phyloP scores from a whole-genome alignment of 2,329 filamentous ascomycete species.

The Xylariales sp. region DNA sequence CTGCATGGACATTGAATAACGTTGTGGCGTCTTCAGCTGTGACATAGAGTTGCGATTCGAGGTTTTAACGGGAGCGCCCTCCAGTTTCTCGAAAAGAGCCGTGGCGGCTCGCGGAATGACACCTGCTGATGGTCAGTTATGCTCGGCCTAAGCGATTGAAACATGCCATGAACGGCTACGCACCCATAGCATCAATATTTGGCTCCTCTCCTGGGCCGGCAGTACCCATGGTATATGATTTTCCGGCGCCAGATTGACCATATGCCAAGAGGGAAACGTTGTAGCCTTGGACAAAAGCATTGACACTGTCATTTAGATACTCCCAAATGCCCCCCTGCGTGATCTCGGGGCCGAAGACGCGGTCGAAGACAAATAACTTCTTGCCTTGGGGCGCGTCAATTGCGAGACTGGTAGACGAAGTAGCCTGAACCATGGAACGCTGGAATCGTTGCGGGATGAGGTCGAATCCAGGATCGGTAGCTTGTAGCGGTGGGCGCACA shows the following conservation, averaged over 20 bases:
- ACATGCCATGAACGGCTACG: conserved; percentile 26
- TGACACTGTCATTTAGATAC: conserved; percentile 85
- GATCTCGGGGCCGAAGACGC: conserved; percentile 81
- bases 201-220: conserved; percentile 77
- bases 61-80: conserved; percentile 40
- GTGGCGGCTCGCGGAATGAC: conserved; percentile 91
- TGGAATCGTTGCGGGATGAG: conserved; percentile 95
- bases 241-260: conserved; percentile 94
- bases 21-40: conserved; percentile 73
- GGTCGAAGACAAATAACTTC: conserved; percentile 95
- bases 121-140: too few relatives aligned
- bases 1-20: conserved; percentile 61
- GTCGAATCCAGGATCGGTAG: conserved; percentile 86
- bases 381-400: conserved; percentile 90
- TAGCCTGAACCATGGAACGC: conserved; percentile 85
- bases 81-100: conserved; percentile 83
- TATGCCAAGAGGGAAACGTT: conserved; percentile 98
- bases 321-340: conserved; percentile 91
- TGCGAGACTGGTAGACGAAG: conserved; percentile 75
- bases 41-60: conserved; percentile 65
- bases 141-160: neutral
- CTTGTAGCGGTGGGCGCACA: conserved; percentile 79
- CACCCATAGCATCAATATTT: conserved; percentile 72
- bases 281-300: conserved; percentile 89
- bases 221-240: conserved; percentile 98